These are phyloP conservation scores for Vitis hybrid DNA, from an alignment of 177 flowering plant genomes.

Conservation along the genomic window DNA sequence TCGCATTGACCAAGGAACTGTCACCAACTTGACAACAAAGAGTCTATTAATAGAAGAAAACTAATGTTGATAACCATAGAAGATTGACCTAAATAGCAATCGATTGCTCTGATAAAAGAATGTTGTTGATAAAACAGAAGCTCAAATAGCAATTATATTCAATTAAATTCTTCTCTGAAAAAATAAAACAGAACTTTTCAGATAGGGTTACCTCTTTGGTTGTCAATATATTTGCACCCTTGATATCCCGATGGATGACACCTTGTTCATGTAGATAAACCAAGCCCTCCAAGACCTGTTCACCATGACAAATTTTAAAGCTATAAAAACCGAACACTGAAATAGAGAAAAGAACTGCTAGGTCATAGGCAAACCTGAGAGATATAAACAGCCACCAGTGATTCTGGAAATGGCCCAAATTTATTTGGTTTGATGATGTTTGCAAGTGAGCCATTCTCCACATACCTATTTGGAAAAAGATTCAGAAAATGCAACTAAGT, in stretches of 20 bases:
- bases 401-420: constrained; percentile 98
- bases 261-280: constrained; percentile 99
- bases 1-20: too few relatives aligned
- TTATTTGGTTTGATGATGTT: constrained; percentile 97
- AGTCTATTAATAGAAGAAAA: too few relatives aligned
- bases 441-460: constrained; percentile 99
- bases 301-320: constrained; percentile 4
- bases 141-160: too few relatives aligned
- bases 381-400: constrained; percentile 92
- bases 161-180: background rate
- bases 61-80: too few relatives aligned
- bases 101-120: background rate
- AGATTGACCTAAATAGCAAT: too few relatives aligned
- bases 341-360: constrained; percentile 2
- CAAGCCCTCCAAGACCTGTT: constrained; percentile 94
- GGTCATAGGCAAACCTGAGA: constrained; percentile 70
- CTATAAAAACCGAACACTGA: background rate
- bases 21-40: too few relatives aligned
- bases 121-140: background rate
- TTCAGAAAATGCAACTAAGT: background rate
- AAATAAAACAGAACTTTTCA: background rate
- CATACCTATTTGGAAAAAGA: constrained; percentile 59
- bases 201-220: constrained; percentile 81
- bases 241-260: constrained; percentile 97
- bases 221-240: constrained; percentile 97